A percentile compares a stretch with the other conserved stretches of the same genome.
Evolutionary conservation across 176 grass and related monocot species (phyloP).

Genomic region (Tillandsia fasciculata): DNA sequence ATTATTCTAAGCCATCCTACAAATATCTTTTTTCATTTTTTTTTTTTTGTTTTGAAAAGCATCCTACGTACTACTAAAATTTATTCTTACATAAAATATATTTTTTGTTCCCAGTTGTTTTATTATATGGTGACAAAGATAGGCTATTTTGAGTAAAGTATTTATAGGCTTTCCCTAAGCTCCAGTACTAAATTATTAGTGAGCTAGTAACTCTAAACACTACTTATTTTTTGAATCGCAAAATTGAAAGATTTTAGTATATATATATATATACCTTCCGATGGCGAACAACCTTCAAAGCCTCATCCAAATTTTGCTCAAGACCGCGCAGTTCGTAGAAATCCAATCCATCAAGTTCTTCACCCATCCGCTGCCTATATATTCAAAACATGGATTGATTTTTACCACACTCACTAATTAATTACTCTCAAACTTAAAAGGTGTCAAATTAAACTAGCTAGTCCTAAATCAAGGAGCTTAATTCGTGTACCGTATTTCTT

Average conservation of each 20-base stretch:
- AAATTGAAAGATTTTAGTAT: constrained; percentile 12
- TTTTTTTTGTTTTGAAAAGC: too few species aligned
- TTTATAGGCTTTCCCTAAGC: too few species aligned
- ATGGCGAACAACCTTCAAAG: constrained; percentile 72
- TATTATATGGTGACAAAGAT: too few species aligned
- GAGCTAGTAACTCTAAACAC: too few species aligned
- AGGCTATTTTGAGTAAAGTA: too few species aligned
- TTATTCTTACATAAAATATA: too few species aligned
- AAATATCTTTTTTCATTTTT: too few species aligned
- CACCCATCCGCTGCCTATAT: constrained; percentile 73
- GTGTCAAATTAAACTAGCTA: not conserved
- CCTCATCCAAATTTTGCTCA: constrained; percentile 70
- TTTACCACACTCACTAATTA: too few species aligned
- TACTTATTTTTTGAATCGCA: not conserved
- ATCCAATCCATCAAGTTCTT: constrained; percentile 63
- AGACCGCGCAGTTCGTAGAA: constrained; percentile 76
- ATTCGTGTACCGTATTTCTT: constrained; percentile 54
- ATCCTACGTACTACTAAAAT: too few species aligned
- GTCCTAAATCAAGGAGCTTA: not conserved
- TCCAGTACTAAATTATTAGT: too few species aligned
- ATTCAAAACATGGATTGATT: not conserved
- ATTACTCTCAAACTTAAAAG: not conserved
- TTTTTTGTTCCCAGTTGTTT: too few species aligned
- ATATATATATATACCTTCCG: constrained; percentile 32
- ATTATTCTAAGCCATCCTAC: too few species aligned